These are phyloP conservation scores for Curvularia sp. DNA, from an alignment of 2,329 filamentous ascomycete species.

Conservation along the genomic window DNA sequence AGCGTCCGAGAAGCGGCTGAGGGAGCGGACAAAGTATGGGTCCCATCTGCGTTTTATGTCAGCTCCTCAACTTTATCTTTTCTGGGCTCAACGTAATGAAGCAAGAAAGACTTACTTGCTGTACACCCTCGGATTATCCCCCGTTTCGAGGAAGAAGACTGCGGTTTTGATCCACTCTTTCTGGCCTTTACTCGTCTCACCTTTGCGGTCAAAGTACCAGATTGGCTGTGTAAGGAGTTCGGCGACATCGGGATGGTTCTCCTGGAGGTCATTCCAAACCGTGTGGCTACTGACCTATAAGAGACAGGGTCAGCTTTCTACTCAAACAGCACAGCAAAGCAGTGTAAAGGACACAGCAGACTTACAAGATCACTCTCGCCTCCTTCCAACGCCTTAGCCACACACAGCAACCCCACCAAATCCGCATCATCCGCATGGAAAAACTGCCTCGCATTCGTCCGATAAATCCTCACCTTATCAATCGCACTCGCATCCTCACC, in stretches of 20 bases:
- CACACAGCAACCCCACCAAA: conserved; percentile 82
- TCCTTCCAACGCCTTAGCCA: conserved; percentile 78
- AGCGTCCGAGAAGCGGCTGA: conserved; percentile 74
- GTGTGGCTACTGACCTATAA: conserved; percentile 66
- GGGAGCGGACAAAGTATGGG: conserved; percentile 82
- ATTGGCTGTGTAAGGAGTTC: conserved; percentile 76
- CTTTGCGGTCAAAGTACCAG: conserved; percentile 94
- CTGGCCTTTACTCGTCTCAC: conserved; percentile 76
- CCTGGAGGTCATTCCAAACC: conserved; percentile 81
- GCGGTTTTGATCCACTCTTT: conserved; percentile 75
- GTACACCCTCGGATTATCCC: conserved; percentile 71
- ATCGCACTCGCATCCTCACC: conserved; percentile 82
- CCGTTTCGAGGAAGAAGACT: conserved; percentile 79
- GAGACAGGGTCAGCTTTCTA: neutral
- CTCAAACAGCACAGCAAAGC: neutral
- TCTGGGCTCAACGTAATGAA: neutral
- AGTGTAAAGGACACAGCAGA: neutral
- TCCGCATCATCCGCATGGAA: conserved; percentile 87
- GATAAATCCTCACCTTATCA: conserved; percentile 87
- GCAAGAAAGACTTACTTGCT: conserved; percentile 63
- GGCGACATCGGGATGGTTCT: conserved; percentile 78
- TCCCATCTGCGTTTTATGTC: conserved; percentile 65
- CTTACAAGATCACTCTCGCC: conserved; percentile 80
- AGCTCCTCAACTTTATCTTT: conserved; percentile 2
- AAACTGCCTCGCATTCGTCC: conserved; percentile 83